These are phyloP conservation scores for Mycena rosella DNA, from an alignment of 768 basidiomycete species.

Conservation along the genomic window DNA sequence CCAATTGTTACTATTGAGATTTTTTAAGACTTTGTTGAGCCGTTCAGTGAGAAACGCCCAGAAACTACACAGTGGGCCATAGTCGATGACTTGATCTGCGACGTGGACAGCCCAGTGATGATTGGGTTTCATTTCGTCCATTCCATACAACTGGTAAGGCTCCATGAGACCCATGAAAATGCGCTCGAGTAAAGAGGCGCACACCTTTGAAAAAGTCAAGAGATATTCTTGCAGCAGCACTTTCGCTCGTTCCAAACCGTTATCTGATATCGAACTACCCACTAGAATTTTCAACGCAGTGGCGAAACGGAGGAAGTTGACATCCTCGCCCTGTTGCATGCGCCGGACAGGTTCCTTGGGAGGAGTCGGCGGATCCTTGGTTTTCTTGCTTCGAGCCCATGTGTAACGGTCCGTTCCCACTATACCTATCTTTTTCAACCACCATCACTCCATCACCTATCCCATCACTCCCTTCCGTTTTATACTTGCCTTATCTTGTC, in stretches of 20 bases:
- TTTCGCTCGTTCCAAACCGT: conserved; percentile 16
- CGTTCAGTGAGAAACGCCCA: conserved; percentile 47
- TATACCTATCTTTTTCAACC: too few species aligned
- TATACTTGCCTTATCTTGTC: too few species aligned
- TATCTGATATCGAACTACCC: conserved; percentile 17
- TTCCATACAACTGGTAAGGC: conserved; percentile 46
- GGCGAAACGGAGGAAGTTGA: conserved; percentile 38
- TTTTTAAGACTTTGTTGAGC: conserved; percentile 46
- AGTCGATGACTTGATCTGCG: conserved; percentile 39
- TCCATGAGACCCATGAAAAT: not conserved
- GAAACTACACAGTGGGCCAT: conserved; percentile 44
- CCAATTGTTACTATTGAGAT: conserved; percentile 43
- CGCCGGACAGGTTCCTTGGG: not conserved
- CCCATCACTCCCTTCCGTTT: too few species aligned
- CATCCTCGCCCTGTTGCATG: conserved; percentile 34
- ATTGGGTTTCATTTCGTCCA: conserved; percentile 41
- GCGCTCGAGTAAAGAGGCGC: not conserved
- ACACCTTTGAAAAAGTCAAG: conserved; percentile 16
- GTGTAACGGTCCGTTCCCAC: conserved; percentile 11
- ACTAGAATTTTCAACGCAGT: conserved; percentile 38
- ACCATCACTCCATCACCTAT: too few species aligned
- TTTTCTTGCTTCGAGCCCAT: not conserved
- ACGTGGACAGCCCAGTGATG: too few species aligned
- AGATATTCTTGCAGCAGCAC: conserved; percentile 26
- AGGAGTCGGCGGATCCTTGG: not conserved